These are phyloP conservation scores for Entomortierella chlamydospora DNA, from an alignment of 192 early-diverging fungal species.

Conservation along the genomic window DNA sequence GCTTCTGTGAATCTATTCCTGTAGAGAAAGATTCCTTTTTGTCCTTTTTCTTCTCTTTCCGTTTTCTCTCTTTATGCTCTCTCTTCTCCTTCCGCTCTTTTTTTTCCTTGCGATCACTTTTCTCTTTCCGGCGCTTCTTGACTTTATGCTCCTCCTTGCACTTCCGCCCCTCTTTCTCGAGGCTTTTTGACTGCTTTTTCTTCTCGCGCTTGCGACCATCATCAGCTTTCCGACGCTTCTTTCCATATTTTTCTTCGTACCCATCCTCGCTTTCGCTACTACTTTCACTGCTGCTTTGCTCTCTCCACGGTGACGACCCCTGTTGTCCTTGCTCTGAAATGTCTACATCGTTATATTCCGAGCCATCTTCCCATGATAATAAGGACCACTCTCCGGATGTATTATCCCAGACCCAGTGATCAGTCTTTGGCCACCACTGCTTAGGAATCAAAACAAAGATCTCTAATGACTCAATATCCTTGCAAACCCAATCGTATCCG, in stretches of 20 bases:
- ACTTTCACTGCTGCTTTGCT: neutral
- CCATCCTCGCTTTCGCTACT: neutral
- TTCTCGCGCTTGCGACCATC: neutral
- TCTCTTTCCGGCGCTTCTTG: neutral
- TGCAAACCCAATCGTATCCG: conserved; percentile 17
- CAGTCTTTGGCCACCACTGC: neutral
- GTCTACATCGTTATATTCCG: neutral
- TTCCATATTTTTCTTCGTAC: neutral
- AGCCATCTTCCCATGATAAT: neutral
- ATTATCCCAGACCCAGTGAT: conserved; percentile 3
- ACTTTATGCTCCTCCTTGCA: neutral
- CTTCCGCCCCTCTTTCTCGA: neutral
- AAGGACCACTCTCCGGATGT: neutral
- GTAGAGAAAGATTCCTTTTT: neutral
- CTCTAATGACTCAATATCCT: neutral
- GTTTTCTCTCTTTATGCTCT: neutral
- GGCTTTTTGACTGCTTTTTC: neutral
- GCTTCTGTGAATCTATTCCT: neutral
- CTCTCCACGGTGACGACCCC: neutral
- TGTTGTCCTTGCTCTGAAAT: neutral
- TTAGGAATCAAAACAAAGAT: conserved; percentile 1
- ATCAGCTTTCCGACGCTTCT: neutral
- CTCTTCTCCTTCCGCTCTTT: neutral
- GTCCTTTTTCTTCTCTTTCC: neutral
- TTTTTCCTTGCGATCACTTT: neutral